phyloP scores from a whole-genome alignment of 179 eudicot genomes.

The Camellia oleifera region DNA sequence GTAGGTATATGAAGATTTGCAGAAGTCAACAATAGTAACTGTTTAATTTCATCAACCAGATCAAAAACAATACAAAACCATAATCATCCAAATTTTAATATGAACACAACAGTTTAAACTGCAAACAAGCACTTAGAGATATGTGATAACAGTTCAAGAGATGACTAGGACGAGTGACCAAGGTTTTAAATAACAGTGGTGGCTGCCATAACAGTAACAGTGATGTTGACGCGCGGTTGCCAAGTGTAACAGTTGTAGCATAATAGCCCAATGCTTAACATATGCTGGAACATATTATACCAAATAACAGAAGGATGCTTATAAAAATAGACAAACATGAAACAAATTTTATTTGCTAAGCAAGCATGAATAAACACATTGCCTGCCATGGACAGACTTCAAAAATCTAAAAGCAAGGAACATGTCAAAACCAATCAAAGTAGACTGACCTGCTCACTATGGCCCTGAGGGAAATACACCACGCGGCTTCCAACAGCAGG shows the following conservation, averaged over 20 bases:
- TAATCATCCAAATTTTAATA: not conserved
- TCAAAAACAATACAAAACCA: not conserved
- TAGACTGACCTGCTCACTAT: conserved; percentile 77
- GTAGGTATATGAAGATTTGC: conserved; percentile 1
- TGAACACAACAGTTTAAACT: not conserved
- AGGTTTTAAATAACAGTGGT: no score
- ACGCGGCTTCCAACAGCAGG: conserved; percentile 79
- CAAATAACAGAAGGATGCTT: not conserved
- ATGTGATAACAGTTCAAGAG: not conserved
- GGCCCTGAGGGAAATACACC: conserved; percentile 84
- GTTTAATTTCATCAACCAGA: not conserved
- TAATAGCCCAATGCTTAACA: not conserved
- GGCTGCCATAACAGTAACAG: no score
- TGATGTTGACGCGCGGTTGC: no score
- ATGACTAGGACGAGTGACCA: not conserved
- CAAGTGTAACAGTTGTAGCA: no score
- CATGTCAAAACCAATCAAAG: conserved; percentile 5
- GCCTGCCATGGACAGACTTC: not conserved
- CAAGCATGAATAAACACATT: not conserved
- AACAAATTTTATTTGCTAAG: not conserved
- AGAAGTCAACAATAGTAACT: not conserved
- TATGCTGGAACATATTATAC: not conserved
- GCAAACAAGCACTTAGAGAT: not conserved
- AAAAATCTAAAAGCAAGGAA: not conserved
- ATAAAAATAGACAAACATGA: not conserved